Base-by-base conservation (phyloP, 2,329 filamentous ascomycete genomes). In the Parafenestella ontariensis region DNA sequence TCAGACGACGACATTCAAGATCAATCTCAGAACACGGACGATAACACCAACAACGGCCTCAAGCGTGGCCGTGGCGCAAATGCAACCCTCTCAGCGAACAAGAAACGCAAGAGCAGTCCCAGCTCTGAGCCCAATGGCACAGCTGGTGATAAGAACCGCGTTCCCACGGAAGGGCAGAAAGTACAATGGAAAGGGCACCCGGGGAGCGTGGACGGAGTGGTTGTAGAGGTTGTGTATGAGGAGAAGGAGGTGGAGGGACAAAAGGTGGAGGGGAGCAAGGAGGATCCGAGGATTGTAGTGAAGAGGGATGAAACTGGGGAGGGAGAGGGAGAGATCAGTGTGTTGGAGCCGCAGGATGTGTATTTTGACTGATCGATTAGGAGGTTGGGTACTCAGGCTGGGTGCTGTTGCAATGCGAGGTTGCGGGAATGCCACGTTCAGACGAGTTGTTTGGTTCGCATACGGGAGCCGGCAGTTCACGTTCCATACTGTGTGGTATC, bases 291-390 rank as follows among this genome's bases (percentile, higher is more conserved):
- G 58, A 65, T 80, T 40, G 76, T 80, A 17, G 55, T 80, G 54
- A 77, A 72, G 62, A 76, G 69, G 43, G 71, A 64, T 9, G 68
- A 64, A 44, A 74, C 71, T 29, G 77, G 76, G 11, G 79, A 79
- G 66, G 68, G 64, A 44, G 74, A 71, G 33, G 77, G 76, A 10
- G 79, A 79, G 66, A 70, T 76, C 24, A 75, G 70, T 28, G 76
- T 79, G 45, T 77, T 80, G 47, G 79, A 79, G 66, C 74, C 77
- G 3, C 76, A 79, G 18, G 74, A 71, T 28, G 75, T 77, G 46
- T 78, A 75, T 54, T 80, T 78, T 55, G 77, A 77, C 42, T 77
- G 13, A 17, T n/a, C 5, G 31, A 15, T n/a, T 26, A 26, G n/a
- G n/a, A n/a, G n/a, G n/a, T n/a, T n/a, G n/a, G n/a, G n/a, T n/a